Evolutionary conservation across 768 basidiomycete genomes (phyloP), one percentile per base, ranked within the genome.

Genomic region (Naganishia vishniacii): DNA sequence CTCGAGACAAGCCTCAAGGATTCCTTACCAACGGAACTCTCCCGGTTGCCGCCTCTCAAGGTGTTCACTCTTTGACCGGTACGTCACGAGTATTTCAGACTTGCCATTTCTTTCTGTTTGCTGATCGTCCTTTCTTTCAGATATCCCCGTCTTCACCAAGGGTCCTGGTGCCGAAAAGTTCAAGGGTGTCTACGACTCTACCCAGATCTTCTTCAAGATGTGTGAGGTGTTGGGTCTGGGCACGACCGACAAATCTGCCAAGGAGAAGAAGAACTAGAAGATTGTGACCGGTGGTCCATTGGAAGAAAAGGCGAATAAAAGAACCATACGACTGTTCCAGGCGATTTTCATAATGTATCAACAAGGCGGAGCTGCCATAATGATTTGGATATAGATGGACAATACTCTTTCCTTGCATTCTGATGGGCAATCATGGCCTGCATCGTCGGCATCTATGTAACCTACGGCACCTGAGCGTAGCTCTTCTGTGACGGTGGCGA

Each of bases 1-100:
- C 73, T 9, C 63, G 61, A 4, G 78, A 80, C 64, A 68, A 72
- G 31, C 66, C 70, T 4, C 48, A 65, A 42, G 79, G 79, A 4
- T 78, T 78, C 70, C 61, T 69, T 40, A 67, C 76, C 65, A 73
- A 72, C 37, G 79, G 78, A 42, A 77, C 74, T 63, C 63, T 80
- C 12, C 76, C 74, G 13, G 66, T 62, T 3, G 15, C 34, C 0
- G 56, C 68, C 20, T 69, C 69, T 25, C 74, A 77, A 62, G 79
- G 78, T 45, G 78, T 80, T 5, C 78, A 80, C 68, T 77, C 74
- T 34, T 48, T 70, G 34, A 56, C 53, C 53, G 53, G 53, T 56
- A 41, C n/a, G 53, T 41, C 23, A 6, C 7, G 45, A n/a, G n/a
- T n/a, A n/a, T n/a, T n/a, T n/a, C n/a, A n/a, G n/a, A n/a, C n/a